Conservation (phyloP, 805 yeast genomes). For the Ascoidea tarda region DNA sequence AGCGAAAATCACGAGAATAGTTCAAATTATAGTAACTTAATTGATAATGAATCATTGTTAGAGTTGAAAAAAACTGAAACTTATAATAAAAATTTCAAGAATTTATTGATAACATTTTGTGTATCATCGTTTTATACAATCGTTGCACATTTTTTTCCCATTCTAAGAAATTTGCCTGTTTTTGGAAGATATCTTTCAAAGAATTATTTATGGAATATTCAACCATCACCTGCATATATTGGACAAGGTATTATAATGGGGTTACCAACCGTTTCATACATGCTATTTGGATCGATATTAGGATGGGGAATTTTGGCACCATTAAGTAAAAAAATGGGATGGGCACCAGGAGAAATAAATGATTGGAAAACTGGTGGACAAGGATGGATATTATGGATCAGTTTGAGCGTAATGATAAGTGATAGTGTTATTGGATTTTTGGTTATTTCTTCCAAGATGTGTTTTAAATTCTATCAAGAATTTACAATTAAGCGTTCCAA, state of each 20-base stretch:
- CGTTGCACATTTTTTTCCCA: conserved; percentile 58
- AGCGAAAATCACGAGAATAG: not conserved
- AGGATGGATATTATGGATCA: conserved; percentile 95
- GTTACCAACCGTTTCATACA: conserved; percentile 73
- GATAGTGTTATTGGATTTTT: conserved; percentile 76
- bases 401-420: conserved; percentile 85
- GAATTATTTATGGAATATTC: conserved; percentile 70
- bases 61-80: conserved; percentile 15
- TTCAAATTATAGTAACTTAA: conserved; percentile 4
- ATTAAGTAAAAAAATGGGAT: conserved; percentile 45
- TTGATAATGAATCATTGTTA: conserved; percentile 20
- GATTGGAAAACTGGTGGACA: conserved; percentile 93
- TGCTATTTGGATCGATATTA: conserved; percentile 77
- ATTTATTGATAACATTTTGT: conserved; percentile 44
- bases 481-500: not conserved
- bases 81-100: conserved; percentile 44
- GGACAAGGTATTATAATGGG: conserved; percentile 99
- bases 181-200: conserved; percentile 55
- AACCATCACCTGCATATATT: conserved; percentile 93
- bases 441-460: conserved; percentile 39
- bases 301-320: conserved; percentile 96
- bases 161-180: conserved; percentile 52
- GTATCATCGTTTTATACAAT: conserved; percentile 65
- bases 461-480: conserved; percentile 12
- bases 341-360: conserved; percentile 86